Evolutionary conservation across 2,329 filamentous ascomycete species (phyloP).

Genomic region (Penicillium thymicola): DNA sequence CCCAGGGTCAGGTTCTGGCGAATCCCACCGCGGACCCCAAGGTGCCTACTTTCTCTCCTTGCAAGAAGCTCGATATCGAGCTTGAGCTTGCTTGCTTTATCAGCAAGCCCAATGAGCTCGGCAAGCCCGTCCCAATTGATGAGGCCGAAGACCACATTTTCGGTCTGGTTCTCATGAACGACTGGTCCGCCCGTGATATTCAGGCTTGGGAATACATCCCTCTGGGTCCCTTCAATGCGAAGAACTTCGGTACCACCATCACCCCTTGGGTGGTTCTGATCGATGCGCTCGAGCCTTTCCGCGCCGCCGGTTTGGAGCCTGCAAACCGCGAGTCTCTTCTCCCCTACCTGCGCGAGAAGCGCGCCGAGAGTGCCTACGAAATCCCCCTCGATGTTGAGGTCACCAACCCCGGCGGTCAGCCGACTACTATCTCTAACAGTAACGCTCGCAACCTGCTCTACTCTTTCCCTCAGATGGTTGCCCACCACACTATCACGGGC

Average conservation of each 20-base stretch:
- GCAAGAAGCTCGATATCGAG: conserved; percentile 71
- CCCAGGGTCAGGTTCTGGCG: conserved; percentile 69
- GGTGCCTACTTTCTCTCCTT: conserved; percentile 61
- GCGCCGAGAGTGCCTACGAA: conserved; percentile 59
- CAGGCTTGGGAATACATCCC: conserved; percentile 84
- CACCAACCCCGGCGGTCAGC: conserved; percentile 45
- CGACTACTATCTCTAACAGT: conserved; percentile 58
- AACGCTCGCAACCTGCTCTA: conserved; percentile 69
- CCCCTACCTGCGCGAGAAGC: conserved; percentile 63
- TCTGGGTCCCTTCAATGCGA: conserved; percentile 75
- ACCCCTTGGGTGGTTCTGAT: conserved; percentile 75
- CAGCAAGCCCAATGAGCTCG: conserved; percentile 61
- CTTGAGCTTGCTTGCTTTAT: conserved; percentile 77
- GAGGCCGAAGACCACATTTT: conserved; percentile 71
- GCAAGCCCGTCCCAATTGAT: conserved; percentile 59
- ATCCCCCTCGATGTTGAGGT: conserved; percentile 65
- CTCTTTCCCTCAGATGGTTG: conserved; percentile 79
- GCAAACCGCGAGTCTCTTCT: conserved; percentile 55
- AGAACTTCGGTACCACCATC: conserved; percentile 78
- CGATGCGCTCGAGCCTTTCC: conserved; percentile 71
- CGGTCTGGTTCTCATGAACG: conserved; percentile 78
- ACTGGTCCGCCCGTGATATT: conserved; percentile 81
- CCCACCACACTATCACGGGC: conserved; percentile 73
- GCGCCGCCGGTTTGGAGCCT: conserved; percentile 50
- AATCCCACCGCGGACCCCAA: conserved; percentile 62